Percentiles rank a stretch among this genome's conserved stretches.
These are phyloP conservation scores for Arbutus unedo DNA, from an alignment of 148 eudicot genomes.

Conservation along the genomic window DNA sequence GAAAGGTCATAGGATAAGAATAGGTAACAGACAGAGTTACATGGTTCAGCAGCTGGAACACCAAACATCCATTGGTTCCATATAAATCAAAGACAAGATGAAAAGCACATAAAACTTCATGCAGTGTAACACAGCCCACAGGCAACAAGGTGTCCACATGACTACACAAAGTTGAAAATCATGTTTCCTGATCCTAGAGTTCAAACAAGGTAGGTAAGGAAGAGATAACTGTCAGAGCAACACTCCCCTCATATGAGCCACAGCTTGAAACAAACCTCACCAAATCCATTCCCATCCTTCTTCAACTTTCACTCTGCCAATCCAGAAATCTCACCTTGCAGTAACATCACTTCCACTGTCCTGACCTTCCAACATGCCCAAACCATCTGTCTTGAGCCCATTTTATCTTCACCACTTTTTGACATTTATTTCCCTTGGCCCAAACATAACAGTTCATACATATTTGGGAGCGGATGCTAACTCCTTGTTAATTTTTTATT, in stretches of 20 bases:
- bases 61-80: background rate
- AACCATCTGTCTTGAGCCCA: background rate
- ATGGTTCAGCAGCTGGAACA: background rate
- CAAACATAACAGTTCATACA: background rate
- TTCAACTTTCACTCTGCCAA: background rate
- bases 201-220: background rate
- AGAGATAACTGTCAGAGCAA: background rate
- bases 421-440: background rate
- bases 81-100: constrained; percentile 10
- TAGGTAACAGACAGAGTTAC: background rate
- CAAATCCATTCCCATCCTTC: background rate
- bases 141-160: background rate
- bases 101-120: background rate
- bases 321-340: background rate
- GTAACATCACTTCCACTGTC: background rate
- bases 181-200: background rate
- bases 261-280: background rate
- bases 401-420: background rate
- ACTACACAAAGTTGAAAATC: background rate
- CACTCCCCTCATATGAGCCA: background rate
- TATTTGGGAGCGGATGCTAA: background rate
- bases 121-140: background rate
- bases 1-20: constrained; percentile 11
- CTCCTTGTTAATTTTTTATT: background rate
- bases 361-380: background rate